Evolutionary conservation across 2,329 filamentous ascomycete species (phyloP), one percentile per base, ranked within the genome.

Genomic region (Ophiocordyceps robertsii): DNA sequence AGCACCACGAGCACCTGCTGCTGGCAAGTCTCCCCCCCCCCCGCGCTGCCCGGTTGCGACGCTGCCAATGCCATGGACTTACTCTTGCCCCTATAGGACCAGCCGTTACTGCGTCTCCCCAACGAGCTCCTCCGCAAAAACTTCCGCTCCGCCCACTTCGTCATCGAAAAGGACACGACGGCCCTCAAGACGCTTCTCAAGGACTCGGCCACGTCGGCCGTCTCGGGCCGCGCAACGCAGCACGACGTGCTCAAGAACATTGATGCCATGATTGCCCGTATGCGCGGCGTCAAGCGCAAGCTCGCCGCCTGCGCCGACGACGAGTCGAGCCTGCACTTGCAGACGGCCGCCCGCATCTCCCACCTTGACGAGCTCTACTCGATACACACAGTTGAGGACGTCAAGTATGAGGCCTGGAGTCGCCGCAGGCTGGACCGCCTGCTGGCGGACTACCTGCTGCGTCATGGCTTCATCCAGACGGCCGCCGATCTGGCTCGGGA

Each of bases 61-160:
- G 8, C 16, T 24, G n/a, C 16, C 11, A n/a, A 40, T 32, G 37
- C 40, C 29, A 12, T 16, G 31, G 16, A 13, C 31, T 31, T 4
- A 19, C 14, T 19, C 13, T 36, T 38, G 17, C 6, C 32, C 12
- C 12, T 12, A 19, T 50, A 90, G 88, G 92, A 98, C 58, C 90
- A 96, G 74, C 84, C 90, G 4, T 83, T 96, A 50, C 79, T 98
- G 51, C 87, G 89, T 30, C 78, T 96, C 19, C 92, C 92, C 16
- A 83, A 90, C 63, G 92, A 96, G 60, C 82, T 95, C 44, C 80
- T 93, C 19, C 83, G 88, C 43, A 90, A 92, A 61, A 96, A 94
- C 66, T 93, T 96, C 66, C 92, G 94, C 55, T 79, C 82, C 4
- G 84, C 84, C 37, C 84, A 88, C 59, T 80, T 82, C 56, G 70